Conservation (phyloP, 2,329 filamentous ascomycete genomes). For the Fusarium irregulare region DNA sequence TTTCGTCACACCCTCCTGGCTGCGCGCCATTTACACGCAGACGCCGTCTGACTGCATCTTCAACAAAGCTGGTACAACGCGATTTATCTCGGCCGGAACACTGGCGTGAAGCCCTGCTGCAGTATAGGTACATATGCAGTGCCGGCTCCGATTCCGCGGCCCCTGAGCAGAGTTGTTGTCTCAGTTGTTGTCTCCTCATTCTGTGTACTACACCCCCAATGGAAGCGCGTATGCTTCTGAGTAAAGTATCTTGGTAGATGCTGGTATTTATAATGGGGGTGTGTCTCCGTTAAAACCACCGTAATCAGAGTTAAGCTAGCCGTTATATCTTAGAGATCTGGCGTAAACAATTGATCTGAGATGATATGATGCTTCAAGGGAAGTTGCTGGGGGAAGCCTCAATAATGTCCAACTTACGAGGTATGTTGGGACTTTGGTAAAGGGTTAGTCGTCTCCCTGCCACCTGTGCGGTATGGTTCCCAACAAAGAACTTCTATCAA, state of each 20-base stretch:
- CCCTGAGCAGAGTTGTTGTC: slow-evolving; percentile 21
- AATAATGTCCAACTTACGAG: background rate
- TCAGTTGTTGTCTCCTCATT: slow-evolving; percentile 32
- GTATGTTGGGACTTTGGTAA: background rate
- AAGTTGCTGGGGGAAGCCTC: background rate
- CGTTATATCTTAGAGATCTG: background rate
- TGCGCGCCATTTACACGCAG: slow-evolving; percentile 18
- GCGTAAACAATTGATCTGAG: background rate
- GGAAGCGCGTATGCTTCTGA: background rate
- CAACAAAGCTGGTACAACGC: slow-evolving; percentile 25
- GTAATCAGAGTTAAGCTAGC: background rate
- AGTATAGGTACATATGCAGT: slow-evolving; percentile 8
- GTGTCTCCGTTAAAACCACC: background rate
- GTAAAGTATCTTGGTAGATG: background rate
- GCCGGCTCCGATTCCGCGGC: slow-evolving; percentile 31
- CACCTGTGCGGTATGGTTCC: background rate
- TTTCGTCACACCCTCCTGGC: slow-evolving; percentile 20
- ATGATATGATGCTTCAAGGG: background rate
- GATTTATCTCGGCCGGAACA: slow-evolving; percentile 36
- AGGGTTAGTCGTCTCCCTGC: too few species aligned
- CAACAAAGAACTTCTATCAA: background rate
- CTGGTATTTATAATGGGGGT: background rate
- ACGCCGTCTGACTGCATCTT: slow-evolving; percentile 30
- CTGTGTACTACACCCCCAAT: background rate
- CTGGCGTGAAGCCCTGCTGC: slow-evolving; percentile 15